phyloP scores from a whole-genome alignment of 495 filamentous ascomycete genomes.

The Tetracladium marchalianum region DNA sequence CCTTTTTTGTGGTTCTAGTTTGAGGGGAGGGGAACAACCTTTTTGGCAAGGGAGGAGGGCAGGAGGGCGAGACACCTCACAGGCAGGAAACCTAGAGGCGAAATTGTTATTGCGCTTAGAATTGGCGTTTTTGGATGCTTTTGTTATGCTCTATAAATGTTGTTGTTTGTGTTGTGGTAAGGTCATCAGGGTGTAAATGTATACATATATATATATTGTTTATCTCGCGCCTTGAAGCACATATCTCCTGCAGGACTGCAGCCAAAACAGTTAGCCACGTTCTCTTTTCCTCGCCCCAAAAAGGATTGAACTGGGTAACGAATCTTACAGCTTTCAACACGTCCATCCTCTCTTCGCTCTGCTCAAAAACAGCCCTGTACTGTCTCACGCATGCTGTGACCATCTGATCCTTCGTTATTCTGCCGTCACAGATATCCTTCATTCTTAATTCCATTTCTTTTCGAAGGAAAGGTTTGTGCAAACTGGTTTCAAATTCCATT shows the following conservation, averaged over 20 bases:
- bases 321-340: slow-evolving; percentile 48
- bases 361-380: slow-evolving; percentile 76
- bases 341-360: slow-evolving; percentile 61
- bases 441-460: slow-evolving; percentile 97
- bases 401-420: slow-evolving; percentile 58
- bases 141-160: no score
- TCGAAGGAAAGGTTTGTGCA: slow-evolving; percentile 92
- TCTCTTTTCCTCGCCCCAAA: background rate
- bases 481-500: slow-evolving; percentile 78
- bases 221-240: slow-evolving; percentile 3
- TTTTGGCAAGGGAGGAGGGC: no score
- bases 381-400: slow-evolving; percentile 71
- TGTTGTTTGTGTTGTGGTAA: no score
- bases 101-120: no score
- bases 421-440: slow-evolving; percentile 91
- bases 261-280: background rate
- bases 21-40: no score
- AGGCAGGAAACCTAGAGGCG: no score
- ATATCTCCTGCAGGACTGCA: slow-evolving; percentile 18
- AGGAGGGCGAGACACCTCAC: no score
- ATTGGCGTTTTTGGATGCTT: no score
- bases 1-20: no score
- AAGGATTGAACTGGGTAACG: background rate
- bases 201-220: no score
- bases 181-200: no score